Conservation (phyloP, 2,329 filamentous ascomycete species). For the Arthroderma uncinatum region DNA sequence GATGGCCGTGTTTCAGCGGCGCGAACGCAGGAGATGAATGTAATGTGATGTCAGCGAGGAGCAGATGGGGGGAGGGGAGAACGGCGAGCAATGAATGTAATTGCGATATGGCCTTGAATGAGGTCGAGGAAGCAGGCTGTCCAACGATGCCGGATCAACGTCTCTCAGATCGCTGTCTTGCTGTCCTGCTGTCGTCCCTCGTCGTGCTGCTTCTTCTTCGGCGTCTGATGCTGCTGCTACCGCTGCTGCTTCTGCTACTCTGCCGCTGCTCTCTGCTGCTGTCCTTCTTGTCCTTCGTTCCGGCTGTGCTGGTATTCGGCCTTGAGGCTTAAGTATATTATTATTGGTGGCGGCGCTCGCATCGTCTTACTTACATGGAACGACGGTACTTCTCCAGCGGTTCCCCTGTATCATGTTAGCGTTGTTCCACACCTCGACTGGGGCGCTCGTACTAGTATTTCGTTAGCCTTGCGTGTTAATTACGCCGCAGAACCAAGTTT, state of each 20-base stretch:
- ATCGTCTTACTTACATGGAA: background rate
- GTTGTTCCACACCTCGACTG: background rate
- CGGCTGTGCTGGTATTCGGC: conserved; percentile 4
- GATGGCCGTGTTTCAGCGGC: background rate
- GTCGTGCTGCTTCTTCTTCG: background rate
- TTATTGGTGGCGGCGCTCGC: conserved; percentile 5
- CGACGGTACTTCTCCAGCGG: conserved; percentile 2
- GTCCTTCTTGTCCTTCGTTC: background rate
- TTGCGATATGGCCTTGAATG: conserved; percentile 2
- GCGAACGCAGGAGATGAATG: background rate
- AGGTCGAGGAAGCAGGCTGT: background rate
- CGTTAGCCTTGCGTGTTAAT: background rate
- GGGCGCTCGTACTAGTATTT: conserved; percentile 5
- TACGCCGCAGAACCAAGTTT: background rate
- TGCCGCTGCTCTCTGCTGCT: background rate
- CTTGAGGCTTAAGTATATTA: conserved; percentile 7
- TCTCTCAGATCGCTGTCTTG: background rate
- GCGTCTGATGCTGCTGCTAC: background rate
- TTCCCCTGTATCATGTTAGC: conserved; percentile 6
- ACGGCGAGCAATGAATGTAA: background rate
- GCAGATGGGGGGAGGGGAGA: background rate
- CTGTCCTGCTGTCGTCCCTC: background rate
- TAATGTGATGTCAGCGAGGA: background rate
- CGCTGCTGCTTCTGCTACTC: background rate
- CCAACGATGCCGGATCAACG: background rate